Conservation (phyloP, 257 asterid genomes). For the Jacaranda mimosifolia region DNA sequence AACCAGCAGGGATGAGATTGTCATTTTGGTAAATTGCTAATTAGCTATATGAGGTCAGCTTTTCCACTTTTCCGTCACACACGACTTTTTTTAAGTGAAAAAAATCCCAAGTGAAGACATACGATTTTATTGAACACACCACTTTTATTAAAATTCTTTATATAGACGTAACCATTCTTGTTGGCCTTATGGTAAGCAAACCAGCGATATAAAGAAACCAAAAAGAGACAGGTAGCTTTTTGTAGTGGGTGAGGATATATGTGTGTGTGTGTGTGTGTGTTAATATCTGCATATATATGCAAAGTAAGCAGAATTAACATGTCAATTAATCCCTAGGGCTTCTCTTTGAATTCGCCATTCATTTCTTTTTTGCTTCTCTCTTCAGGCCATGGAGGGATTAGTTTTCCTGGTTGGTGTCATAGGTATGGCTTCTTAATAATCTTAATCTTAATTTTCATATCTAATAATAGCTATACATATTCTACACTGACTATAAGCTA, state of each 20-base stretch:
- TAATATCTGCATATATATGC: background rate
- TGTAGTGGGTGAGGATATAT: background rate
- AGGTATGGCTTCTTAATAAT: constrained; percentile 41
- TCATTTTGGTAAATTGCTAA: background rate
- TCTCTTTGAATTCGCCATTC: background rate
- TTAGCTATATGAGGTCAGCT: background rate
- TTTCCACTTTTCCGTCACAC: background rate
- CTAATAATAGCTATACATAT: background rate
- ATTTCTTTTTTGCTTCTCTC: background rate
- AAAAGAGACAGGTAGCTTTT: background rate
- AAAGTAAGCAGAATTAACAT: background rate
- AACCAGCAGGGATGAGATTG: background rate
- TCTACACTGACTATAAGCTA: background rate
- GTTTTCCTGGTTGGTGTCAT: constrained; percentile 54
- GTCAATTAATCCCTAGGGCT: background rate
- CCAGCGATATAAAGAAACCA: background rate
- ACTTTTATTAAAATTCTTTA: background rate
- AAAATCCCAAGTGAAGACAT: background rate
- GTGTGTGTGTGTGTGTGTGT: background rate
- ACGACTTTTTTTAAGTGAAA: background rate
- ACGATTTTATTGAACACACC: background rate
- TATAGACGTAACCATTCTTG: background rate
- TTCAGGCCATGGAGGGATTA: constrained; percentile 50
- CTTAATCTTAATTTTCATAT: background rate
- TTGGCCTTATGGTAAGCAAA: background rate